A percentile compares a stretch with the other conserved stretches of the same genome.
Conservation (phyloP, 306 rosid species). For the Casuarina equisetifolia region DNA sequence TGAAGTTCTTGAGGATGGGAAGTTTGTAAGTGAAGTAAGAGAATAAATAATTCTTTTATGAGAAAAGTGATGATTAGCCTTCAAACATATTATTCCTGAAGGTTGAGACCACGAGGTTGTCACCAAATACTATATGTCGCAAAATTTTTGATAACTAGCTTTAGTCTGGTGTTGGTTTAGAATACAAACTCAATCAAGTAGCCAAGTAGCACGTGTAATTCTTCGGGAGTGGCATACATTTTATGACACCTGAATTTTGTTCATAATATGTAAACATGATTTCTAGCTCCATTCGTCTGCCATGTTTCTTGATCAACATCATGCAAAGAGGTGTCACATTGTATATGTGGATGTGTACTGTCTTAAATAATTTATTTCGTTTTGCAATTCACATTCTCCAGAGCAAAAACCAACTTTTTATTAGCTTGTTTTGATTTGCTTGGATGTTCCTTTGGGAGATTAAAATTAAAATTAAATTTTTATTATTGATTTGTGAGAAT, state of each 20-base stretch:
- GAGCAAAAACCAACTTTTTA: background rate
- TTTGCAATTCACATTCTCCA: background rate
- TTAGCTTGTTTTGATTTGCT: background rate
- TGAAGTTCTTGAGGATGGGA: background rate
- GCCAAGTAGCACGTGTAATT: background rate
- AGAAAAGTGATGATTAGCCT: background rate
- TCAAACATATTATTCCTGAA: background rate
- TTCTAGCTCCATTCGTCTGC: conserved; percentile 1
- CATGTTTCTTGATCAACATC: background rate
- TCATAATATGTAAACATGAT: background rate
- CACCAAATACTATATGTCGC: background rate
- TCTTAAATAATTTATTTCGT: background rate
- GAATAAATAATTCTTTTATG: background rate
- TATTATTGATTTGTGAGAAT: background rate
- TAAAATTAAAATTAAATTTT: background rate
- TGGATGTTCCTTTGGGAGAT: background rate
- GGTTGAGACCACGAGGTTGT: background rate
- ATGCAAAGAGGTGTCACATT: background rate
- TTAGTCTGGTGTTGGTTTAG: background rate
- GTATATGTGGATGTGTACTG: background rate
- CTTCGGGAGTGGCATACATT: conserved; percentile 12
- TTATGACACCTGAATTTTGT: background rate
- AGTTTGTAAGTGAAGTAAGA: background rate
- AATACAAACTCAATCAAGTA: background rate
- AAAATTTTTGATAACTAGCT: background rate